These are phyloP conservation scores for Neohortaea acidophila DNA, from an alignment of 495 filamentous ascomycete genomes.

Conservation along the genomic window DNA sequence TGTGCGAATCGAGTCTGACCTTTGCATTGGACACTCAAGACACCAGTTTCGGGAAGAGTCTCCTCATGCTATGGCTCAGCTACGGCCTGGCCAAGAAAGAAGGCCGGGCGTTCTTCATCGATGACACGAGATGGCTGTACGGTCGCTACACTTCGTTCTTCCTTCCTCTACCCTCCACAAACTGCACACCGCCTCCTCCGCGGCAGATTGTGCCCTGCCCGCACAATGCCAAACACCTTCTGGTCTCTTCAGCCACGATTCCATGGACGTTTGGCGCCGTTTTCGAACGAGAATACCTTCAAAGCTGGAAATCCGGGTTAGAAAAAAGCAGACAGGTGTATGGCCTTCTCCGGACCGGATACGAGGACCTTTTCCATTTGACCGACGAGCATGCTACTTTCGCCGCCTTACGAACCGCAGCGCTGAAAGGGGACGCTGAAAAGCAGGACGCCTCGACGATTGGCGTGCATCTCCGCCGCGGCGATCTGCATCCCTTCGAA, in stretches of 20 bases:
- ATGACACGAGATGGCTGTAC: slow-evolving; percentile 64
- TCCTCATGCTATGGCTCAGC: slow-evolving; percentile 61
- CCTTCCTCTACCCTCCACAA: slow-evolving; percentile 38
- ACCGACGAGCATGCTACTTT: slow-evolving; percentile 41
- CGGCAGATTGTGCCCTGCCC: slow-evolving; percentile 57
- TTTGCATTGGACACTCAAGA: slow-evolving; percentile 53
- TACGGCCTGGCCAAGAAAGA: slow-evolving; percentile 60
- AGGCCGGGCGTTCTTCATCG: slow-evolving; percentile 55
- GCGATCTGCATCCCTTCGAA: slow-evolving; percentile 52
- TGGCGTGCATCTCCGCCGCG: slow-evolving; percentile 57
- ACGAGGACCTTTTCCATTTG: slow-evolving; percentile 49
- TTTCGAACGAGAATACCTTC: slow-evolving; percentile 38
- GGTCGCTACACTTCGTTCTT: slow-evolving; percentile 55
- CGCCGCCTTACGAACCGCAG: slow-evolving; percentile 34
- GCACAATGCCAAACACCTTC: slow-evolving; percentile 47
- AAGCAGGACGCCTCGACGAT: slow-evolving; percentile 33
- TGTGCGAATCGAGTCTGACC: slow-evolving; percentile 52
- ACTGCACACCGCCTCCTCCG: slow-evolving; percentile 44
- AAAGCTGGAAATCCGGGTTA: slow-evolving; percentile 31
- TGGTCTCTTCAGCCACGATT: slow-evolving; percentile 50
- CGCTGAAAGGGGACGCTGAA: slow-evolving; percentile 28
- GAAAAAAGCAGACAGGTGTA: slow-evolving; percentile 41
- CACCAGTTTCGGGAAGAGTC: slow-evolving; percentile 50
- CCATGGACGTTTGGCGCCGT: slow-evolving; percentile 39
- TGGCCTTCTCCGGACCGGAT: slow-evolving; percentile 43